phyloP scores from a whole-genome alignment of 139 green algal genomes.

The Zygnema circumcarinatum region DNA sequence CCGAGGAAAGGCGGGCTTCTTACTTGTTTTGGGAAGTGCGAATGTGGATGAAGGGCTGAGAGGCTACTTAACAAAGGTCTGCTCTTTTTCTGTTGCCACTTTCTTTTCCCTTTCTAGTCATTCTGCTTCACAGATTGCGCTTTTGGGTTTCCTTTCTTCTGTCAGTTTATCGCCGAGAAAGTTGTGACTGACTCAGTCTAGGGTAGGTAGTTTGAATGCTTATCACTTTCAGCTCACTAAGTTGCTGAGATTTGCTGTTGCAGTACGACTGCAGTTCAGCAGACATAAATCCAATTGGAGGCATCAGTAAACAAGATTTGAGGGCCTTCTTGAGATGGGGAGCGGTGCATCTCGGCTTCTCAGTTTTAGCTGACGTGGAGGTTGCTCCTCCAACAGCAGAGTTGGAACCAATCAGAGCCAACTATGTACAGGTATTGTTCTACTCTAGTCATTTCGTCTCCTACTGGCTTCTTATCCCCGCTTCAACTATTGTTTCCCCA shows the following conservation, averaged over 20 bases:
- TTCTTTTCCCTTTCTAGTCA: constrained; percentile 54
- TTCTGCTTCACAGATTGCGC: not conserved
- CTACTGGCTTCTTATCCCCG: not conserved
- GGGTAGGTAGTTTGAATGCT: too few relatives aligned
- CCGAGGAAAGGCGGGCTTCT: constrained; percentile 72
- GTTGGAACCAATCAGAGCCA: constrained; percentile 82
- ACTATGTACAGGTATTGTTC: constrained; percentile 58
- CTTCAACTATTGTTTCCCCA: too few relatives aligned
- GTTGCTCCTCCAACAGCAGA: constrained; percentile 90
- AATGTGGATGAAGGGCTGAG: constrained; percentile 96
- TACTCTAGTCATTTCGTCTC: not conserved
- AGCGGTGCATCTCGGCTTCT: constrained; percentile 79
- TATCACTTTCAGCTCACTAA: too few relatives aligned
- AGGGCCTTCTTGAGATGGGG: constrained; percentile 83
- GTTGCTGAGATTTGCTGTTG: too few relatives aligned
- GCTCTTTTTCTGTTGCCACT: constrained; percentile 87
- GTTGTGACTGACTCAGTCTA: too few relatives aligned
- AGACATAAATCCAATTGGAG: constrained; percentile 96
- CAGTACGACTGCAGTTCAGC: constrained; percentile 92
- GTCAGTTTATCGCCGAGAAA: too few relatives aligned
- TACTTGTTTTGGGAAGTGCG: constrained; percentile 91
- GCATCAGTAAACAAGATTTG: constrained; percentile 76
- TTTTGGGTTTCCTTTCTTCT: too few relatives aligned
- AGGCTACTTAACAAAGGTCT: constrained; percentile 68
- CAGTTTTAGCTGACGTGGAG: constrained; percentile 78